Evolutionary conservation across 2,329 filamentous ascomycete genomes (phyloP), one percentile per base, ranked within the genome.

Genomic region (Claviceps pazoutovae): DNA sequence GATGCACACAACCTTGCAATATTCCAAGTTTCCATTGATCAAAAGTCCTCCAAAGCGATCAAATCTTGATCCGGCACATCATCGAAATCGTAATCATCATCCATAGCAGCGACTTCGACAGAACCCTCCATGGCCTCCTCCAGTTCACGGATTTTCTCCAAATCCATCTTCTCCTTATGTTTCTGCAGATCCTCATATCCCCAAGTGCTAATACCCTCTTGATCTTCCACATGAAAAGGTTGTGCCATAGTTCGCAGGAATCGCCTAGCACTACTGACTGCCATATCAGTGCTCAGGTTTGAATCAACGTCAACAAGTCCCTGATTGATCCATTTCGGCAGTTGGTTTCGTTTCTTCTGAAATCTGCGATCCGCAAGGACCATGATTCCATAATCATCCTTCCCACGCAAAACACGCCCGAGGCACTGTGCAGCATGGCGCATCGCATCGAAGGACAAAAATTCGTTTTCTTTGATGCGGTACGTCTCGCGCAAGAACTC

Each of bases 351-450:
- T 70, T 97, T 97, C 71, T 93, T 94, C 64, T 88, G 84, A 67
- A 96, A 98, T 17, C 93, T 82, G 43, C 88, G 83, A 66, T 98
- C 93, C 2, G 94, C 93, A 30, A 98, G 75, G 4, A 98, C 91
- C 93, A 98, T 98, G 73, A 98, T 88, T n/a, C 93, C 93, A 67
- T 98, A 98, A 68, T 98, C 93, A 64, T 98, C 94, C 67, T 98
- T 98, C 23, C 93, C 93, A 60, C 93, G 79, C 56, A 98, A 73
- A 44, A 98, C 93, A 64, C 93, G 90, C 14, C 93, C 94, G 1
- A 98, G 74, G 62, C 93, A 98, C 65, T 98, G 93, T 1, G 93
- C 91, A 14, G 93, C 93, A 65, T 98, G 93, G n/a, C 93, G 83
- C 91, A 98, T 98, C 21, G 93, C 93, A 64, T 98, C 93, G 74